Base-by-base conservation (phyloP, 1,284 basidiomycete genomes). In the Apiotrichum gracile region DNA sequence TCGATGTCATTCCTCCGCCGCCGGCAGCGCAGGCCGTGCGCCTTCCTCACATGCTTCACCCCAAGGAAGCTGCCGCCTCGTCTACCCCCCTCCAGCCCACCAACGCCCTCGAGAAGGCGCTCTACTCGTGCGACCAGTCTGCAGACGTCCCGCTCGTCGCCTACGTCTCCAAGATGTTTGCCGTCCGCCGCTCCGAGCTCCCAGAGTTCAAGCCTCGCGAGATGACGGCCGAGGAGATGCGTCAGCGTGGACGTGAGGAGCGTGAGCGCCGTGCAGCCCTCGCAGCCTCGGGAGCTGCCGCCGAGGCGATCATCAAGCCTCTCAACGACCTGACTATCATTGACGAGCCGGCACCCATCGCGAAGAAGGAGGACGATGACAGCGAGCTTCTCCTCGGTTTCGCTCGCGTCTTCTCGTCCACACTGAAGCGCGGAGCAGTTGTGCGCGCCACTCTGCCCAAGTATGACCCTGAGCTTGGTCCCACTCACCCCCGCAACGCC, bases 91-190 rank as follows among this genome's bases (percentile, higher is more conserved):
- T 78, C 9, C 73, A 78, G 35, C 84, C 91, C 3, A 83, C 82
- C 61, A 90, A 86, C 69, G 85, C 85, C 61, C 78, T 96, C 24
- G 93, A 98, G 72, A 76, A 79, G 59, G 86, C 88, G 55, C 78
- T 98, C 12, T 97, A 87, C 75, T 74, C 80, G 0, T 88, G 89
- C 51, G 81, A 83, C 55, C 80, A 82, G n/a, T 77, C 69, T 1
- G 65, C 82, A 4, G 79, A 80, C 5, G 83, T 85, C 0, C 81
- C 77, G 51, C 78, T 91, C n/a, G 82, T 85, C 14, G 90, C 85
- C 5, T 96, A 94, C 71, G 88, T 98, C 50, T 96, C 90, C 79
- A 98, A 98, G 74, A 98, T 98, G 94, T 97, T 98, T 72, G 92
- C 92, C 0, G 86, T 97, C 2, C 77, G 83, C 22, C 77, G 76